These are phyloP conservation scores for Ophiostoma sp. DNA, from an alignment of 2,329 filamentous ascomycete species.

Conservation along the genomic window DNA sequence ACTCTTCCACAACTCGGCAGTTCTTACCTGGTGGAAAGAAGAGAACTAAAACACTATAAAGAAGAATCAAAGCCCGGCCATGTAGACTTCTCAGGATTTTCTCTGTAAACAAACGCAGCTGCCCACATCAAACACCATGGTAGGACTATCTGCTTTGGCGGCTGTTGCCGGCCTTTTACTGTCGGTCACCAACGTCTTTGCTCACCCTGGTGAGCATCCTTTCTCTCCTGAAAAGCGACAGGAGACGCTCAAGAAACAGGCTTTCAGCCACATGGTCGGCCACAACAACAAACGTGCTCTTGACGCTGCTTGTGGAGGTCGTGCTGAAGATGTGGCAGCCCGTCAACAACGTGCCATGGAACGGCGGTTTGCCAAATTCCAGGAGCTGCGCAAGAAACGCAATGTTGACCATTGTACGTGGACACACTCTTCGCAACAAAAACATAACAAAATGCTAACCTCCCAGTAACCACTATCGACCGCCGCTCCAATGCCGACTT, in stretches of 20 bases:
- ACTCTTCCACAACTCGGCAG: not conserved
- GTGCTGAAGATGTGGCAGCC: not conserved
- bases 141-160: not conserved
- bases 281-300: constrained; percentile 7
- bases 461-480: not conserved
- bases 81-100: too few relatives aligned
- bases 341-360: not conserved
- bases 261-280: constrained; percentile 1
- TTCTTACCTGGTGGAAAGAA: not conserved
- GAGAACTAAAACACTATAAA: not conserved
- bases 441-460: not conserved
- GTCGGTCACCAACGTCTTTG: not conserved
- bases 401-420: not conserved
- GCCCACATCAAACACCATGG: not conserved
- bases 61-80: not conserved
- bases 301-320: not conserved
- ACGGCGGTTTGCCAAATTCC: not conserved
- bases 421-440: not conserved
- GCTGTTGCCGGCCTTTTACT: not conserved
- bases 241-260: constrained; percentile 4
- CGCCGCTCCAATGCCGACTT: not conserved
- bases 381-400: not conserved
- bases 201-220: not conserved
- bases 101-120: not conserved
- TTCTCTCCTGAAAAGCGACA: not conserved